phyloP scores from a whole-genome alignment of 2,329 filamentous ascomycete species.

The Aspergillus fructus region DNA sequence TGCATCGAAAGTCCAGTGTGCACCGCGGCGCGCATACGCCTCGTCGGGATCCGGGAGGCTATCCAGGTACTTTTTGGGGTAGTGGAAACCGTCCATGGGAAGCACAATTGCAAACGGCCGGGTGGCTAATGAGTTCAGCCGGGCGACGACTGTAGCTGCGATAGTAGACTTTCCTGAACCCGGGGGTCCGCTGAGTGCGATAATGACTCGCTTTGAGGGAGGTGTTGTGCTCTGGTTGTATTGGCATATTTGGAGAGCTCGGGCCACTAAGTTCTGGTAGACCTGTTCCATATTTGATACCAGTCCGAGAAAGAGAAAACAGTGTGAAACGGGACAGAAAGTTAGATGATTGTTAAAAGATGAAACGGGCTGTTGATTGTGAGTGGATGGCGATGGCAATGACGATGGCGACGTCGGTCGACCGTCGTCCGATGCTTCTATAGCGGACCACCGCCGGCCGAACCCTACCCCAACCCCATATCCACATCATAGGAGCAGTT shows the following conservation, averaged over 20 bases:
- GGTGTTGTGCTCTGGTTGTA: not conserved
- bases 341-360: no score
- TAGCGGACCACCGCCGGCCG: no score
- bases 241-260: not conserved
- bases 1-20: not conserved
- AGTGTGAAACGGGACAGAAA: no score
- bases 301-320: no score
- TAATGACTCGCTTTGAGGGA: not conserved
- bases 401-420: not conserved
- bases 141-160: not conserved
- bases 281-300: not conserved
- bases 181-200: not conserved
- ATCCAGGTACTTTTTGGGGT: not conserved
- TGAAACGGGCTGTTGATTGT: no score
- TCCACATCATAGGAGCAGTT: no score
- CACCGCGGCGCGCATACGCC: no score
- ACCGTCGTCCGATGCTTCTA: not conserved
- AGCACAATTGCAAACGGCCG: not conserved
- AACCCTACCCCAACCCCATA: no score
- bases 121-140: not conserved
- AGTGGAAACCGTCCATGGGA: constrained; percentile 6
- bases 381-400: not conserved
- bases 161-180: constrained; percentile 5
- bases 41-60: no score
- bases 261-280: not conserved